A percentile compares a stretch with the other conserved stretches of the same genome.
Conservation (phyloP, 352 stramenopile genomes). For the Pythium phragmitis region DNA sequence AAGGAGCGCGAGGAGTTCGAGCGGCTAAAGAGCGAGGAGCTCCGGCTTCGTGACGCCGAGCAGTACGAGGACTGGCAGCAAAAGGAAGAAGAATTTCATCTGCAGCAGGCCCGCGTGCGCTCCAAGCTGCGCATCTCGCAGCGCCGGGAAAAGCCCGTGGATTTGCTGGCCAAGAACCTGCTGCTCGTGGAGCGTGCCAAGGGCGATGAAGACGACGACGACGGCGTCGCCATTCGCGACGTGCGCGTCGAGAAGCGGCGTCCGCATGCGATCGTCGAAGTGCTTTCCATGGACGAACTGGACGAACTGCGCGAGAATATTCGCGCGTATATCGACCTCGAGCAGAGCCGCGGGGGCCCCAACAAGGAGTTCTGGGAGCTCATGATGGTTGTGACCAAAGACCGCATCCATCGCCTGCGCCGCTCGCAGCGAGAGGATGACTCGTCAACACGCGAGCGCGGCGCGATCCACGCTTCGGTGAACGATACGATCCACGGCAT, state of each 20-base stretch:
- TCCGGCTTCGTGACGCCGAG: slow-evolving; percentile 93
- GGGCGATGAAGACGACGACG: slow-evolving; percentile 65
- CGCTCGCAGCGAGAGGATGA: slow-evolving; percentile 57
- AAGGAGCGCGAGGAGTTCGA: slow-evolving; percentile 95
- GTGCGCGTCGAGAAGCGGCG: slow-evolving; percentile 82
- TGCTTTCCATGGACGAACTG: slow-evolving; percentile 80
- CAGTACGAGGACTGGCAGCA: slow-evolving; percentile 97
- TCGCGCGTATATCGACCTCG: slow-evolving; percentile 89
- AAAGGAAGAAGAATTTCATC: slow-evolving; percentile 98
- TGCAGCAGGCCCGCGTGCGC: slow-evolving; percentile 92
- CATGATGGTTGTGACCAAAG: slow-evolving; percentile 75
- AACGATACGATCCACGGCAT: slow-evolving; percentile 89
- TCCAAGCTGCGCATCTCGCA: slow-evolving; percentile 87
- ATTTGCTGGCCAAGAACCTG: slow-evolving; percentile 98
- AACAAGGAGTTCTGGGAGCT: slow-evolving; percentile 89
- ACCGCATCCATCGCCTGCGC: slow-evolving; percentile 62
- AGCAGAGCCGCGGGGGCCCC: slow-evolving; percentile 44
- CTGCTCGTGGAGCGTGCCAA: slow-evolving; percentile 89
- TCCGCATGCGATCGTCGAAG: slow-evolving; percentile 70
- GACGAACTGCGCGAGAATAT: slow-evolving; percentile 88
- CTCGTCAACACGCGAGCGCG: slow-evolving; percentile 46
- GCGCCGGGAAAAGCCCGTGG: slow-evolving; percentile 94
- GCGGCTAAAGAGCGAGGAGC: slow-evolving; percentile 93
- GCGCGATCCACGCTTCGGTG: slow-evolving; percentile 85
- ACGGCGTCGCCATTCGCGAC: slow-evolving; percentile 62